Base-by-base conservation (phyloP, 495 filamentous ascomycete species). In the Penicillium egyptiacum region DNA sequence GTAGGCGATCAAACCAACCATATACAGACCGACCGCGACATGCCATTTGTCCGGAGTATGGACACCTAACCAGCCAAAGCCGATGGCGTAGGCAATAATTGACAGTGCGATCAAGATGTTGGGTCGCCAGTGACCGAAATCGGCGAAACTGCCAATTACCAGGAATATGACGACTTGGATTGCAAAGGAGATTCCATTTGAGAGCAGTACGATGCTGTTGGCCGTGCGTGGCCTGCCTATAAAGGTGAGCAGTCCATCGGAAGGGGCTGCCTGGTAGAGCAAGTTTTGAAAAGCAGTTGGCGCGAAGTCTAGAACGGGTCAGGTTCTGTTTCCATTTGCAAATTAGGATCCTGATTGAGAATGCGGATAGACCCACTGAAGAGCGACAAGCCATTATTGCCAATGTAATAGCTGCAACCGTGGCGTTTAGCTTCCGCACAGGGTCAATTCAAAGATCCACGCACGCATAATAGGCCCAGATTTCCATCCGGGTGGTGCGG, bases 241-340 rank as follows among this genome's bases (percentile, higher is more conserved):
- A 54, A 87, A 87, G 0, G 59, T 30, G 22, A 87, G 70, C 4
- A 76, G 67, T 2, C 68, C 77, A 35, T 71, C 68, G 44, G 79
- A 70, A 14, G 77, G 77, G 1, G 81, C 83, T 8, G 82, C 82
- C 69, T 86, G 79, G 40, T 70, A 81, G 4, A 88, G 64, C 22
- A 87, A 67, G 56, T 86, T 86, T 57, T 88, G 85, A 51, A 85
- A 86, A 22, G 82, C 83, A 4, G 85, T 87, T 8, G 85, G 85
- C 4, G 81, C 85, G 61, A 87, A 88, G 62, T 88, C 75, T 76
- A 47, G 12, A 10, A 16, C 1, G 30, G 5, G 53, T 52, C 52
- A 55, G 48, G 10, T 43, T 12, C 17, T 23, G 20, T 11, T 26
- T 39, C 5, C 5, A 23, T 7, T 12, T 37, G 17, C 14, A 9